Evolutionary conservation across 352 stramenopile species (phyloP).

Genomic region (Phytophthora sansomeana): DNA sequence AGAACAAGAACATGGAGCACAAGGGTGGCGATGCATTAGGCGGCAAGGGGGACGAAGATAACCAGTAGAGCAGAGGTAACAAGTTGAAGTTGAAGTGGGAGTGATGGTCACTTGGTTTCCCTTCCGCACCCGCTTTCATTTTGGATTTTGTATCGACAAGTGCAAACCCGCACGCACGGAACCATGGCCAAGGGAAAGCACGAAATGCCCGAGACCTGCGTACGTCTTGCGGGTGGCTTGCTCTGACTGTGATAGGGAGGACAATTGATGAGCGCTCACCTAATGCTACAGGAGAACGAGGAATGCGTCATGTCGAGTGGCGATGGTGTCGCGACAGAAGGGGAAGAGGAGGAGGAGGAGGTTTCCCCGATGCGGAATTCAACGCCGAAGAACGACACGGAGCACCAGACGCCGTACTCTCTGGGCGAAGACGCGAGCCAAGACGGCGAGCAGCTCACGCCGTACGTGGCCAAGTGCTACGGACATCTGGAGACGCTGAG

Average conservation of each 20-base stretch:
- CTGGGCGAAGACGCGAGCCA: constrained; percentile 13
- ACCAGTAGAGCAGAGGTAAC: constrained; percentile 14
- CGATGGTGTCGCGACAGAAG: constrained; percentile 41
- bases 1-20: constrained; percentile 91
- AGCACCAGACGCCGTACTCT: constrained; percentile 1
- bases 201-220: constrained; percentile 28
- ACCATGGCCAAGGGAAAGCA: constrained; percentile 41
- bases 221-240: constrained; percentile 5
- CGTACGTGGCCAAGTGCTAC: constrained; percentile 58
- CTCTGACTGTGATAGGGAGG: background rate
- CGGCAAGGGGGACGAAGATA: constrained; percentile 45
- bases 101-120: constrained; percentile 49
- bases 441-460: constrained; percentile 36
- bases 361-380: constrained; percentile 12
- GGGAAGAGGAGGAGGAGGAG: constrained; percentile 37
- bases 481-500: constrained; percentile 44
- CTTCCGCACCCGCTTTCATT: constrained; percentile 21
- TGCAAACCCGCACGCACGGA: constrained; percentile 12
- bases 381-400: constrained; percentile 5
- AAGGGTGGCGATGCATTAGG: constrained; percentile 55
- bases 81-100: constrained; percentile 48
- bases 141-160: constrained; percentile 31
- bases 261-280: background rate
- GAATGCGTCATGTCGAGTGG: constrained; percentile 31
- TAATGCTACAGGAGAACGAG: constrained; percentile 28